phyloP scores from a whole-genome alignment of 495 filamentous ascomycete genomes.

The Penicillium lividum region DNA sequence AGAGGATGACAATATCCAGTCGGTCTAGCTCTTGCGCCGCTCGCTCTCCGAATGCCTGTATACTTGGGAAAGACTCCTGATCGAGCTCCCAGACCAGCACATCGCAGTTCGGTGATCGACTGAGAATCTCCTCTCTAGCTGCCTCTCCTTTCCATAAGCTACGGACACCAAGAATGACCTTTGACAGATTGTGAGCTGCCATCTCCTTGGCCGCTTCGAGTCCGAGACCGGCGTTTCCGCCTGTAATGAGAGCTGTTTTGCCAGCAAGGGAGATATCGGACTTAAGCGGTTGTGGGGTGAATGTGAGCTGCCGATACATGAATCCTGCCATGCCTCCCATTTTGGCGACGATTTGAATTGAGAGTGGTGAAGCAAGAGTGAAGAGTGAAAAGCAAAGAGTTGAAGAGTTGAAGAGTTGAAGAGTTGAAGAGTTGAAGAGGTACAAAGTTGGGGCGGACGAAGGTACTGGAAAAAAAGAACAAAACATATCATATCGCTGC shows the following conservation, averaged over 20 bases:
- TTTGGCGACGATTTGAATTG: neutral
- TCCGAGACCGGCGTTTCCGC: neutral
- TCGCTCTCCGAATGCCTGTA: neutral
- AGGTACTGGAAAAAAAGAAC: too few relatives aligned
- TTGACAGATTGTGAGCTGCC: neutral
- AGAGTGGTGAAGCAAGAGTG: too few relatives aligned
- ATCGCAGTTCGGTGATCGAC: neutral
- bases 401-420: too few relatives aligned
- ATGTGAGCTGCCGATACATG: neutral
- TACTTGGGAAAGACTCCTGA: neutral
- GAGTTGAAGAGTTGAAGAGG: too few relatives aligned
- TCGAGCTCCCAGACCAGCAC: neutral
- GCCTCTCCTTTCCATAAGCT: neutral
- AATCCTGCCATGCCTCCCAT: neutral
- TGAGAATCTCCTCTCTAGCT: neutral
- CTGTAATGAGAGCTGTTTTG: neutral
- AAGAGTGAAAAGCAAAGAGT: too few relatives aligned
- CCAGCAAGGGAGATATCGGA: neutral
- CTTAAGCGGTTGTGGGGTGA: neutral
- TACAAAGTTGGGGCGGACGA: too few relatives aligned
- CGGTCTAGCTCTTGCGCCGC: neutral
- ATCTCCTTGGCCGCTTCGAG: neutral
- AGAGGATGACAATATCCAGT: slow-evolving; percentile 1
- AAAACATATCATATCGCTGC: too few relatives aligned
- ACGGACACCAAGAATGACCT: neutral